phyloP scores from a whole-genome alignment of 352 stramenopile species.

The Synura sp. region DNA sequence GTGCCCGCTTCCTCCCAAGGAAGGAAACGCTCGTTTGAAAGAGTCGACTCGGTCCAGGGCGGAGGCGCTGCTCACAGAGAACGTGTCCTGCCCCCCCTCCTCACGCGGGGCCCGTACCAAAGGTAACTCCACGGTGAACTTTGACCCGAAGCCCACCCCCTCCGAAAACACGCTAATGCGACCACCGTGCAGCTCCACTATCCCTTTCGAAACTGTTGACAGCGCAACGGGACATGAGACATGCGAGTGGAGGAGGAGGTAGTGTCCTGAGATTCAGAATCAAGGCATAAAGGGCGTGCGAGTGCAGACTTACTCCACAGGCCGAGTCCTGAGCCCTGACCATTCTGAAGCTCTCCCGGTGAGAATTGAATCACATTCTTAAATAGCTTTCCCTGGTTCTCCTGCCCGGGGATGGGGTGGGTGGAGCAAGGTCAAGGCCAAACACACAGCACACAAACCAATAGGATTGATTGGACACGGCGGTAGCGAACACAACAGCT shows the following conservation, averaged over 20 bases:
- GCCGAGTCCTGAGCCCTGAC: conserved; percentile 41
- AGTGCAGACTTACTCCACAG: conserved; percentile 39
- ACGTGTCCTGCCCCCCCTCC: neutral
- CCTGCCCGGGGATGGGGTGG: too few species aligned
- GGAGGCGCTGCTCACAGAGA: too few species aligned
- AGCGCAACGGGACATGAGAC: neutral
- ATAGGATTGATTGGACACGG: too few species aligned
- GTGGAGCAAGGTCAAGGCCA: too few species aligned
- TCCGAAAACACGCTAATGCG: neutral
- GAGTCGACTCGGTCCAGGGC: too few species aligned
- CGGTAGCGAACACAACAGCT: too few species aligned
- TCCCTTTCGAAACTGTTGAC: conserved; percentile 11
- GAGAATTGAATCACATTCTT: conserved; percentile 28
- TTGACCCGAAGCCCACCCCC: neutral
- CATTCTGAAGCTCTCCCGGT: conserved; percentile 16
- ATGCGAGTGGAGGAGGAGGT: neutral
- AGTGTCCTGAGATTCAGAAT: too few species aligned
- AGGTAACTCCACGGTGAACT: conserved; percentile 34
- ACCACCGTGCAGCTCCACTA: conserved; percentile 27
- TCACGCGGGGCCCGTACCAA: neutral
- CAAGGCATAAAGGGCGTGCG: too few species aligned
- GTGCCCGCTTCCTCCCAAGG: too few species aligned
- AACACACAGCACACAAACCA: too few species aligned
- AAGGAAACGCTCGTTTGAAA: too few species aligned
- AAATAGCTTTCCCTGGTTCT: conserved; percentile 24